Evolutionary conservation across 2,329 filamentous ascomycete genomes (phyloP).

Genomic region (Cercospora zeina): DNA sequence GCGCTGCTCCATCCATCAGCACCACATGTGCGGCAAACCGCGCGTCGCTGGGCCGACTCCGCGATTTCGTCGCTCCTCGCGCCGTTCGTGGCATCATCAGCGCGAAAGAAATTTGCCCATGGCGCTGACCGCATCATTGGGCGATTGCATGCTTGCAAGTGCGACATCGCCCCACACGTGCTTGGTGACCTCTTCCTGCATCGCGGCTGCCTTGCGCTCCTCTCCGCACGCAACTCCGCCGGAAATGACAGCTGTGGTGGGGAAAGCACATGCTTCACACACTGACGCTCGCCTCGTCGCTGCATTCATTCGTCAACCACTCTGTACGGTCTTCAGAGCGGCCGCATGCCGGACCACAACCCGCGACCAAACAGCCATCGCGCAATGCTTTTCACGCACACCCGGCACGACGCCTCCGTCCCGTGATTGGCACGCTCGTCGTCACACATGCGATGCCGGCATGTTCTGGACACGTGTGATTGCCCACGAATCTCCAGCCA

Average conservation of each 20-base stretch:
- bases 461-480: neutral
- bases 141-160: neutral
- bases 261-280: constrained; percentile 7
- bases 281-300: neutral
- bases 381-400: neutral
- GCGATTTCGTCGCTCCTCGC: constrained; percentile 4
- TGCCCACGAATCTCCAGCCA: neutral
- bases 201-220: neutral
- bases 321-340: constrained; percentile 4
- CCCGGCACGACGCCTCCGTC: neutral
- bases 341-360: constrained; percentile 9
- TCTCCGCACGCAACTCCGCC: neutral
- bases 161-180: neutral
- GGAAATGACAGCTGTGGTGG: constrained; percentile 17
- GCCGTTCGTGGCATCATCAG: neutral
- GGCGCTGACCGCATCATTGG: neutral
- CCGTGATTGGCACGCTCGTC: neutral
- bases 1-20: neutral
- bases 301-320: constrained; percentile 9
- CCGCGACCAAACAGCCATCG: neutral
- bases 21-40: constrained; percentile 12
- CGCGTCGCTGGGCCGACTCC: constrained; percentile 15
- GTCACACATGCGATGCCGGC: neutral
- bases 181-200: neutral
- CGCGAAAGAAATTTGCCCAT: neutral